Conservation (phyloP, 768 basidiomycete species). For the Leccinum aurantiacum region DNA sequence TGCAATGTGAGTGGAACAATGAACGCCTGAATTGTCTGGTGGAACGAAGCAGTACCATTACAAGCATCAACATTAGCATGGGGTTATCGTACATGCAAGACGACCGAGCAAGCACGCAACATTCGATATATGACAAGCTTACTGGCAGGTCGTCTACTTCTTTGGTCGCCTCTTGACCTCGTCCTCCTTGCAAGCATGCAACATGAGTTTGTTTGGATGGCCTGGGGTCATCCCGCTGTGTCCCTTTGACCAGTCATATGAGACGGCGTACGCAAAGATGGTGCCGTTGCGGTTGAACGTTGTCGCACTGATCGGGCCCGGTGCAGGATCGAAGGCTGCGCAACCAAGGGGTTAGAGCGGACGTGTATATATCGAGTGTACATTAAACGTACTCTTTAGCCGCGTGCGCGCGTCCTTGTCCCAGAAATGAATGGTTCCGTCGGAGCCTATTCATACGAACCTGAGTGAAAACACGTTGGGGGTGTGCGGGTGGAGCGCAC, state of each 20-base stretch:
- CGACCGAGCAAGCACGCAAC: slow-evolving; percentile 6
- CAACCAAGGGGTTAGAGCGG: slow-evolving; percentile 3
- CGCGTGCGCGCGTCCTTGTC: slow-evolving; percentile 92
- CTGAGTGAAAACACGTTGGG: slow-evolving; percentile 22
- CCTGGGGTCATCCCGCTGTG: slow-evolving; percentile 78
- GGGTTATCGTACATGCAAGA: slow-evolving; percentile 13
- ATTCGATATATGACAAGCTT: slow-evolving; percentile 5
- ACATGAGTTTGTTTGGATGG: slow-evolving; percentile 74
- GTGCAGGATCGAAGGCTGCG: slow-evolving; percentile 68
- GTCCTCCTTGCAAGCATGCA: slow-evolving; percentile 85
- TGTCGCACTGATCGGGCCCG: slow-evolving; percentile 76
- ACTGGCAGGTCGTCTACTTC: slow-evolving; percentile 23
- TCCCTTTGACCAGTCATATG: slow-evolving; percentile 94
- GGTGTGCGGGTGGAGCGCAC: slow-evolving; percentile 36
- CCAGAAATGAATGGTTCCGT: slow-evolving; percentile 92
- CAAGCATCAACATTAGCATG: not conserved
- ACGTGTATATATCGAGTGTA: not conserved
- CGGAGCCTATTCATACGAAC: slow-evolving; percentile 51
- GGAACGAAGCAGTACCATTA: not conserved
- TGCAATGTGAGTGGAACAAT: not conserved
- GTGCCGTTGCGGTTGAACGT: slow-evolving; percentile 85
- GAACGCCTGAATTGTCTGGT: not conserved
- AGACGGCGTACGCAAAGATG: slow-evolving; percentile 90
- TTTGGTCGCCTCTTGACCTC: slow-evolving; percentile 70
- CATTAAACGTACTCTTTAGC: slow-evolving; percentile 67